Percentiles rank a stretch among this genome's conserved stretches.
phyloP scores from a whole-genome alignment of 2,329 filamentous ascomycete species.

The Diaporthe velutina region DNA sequence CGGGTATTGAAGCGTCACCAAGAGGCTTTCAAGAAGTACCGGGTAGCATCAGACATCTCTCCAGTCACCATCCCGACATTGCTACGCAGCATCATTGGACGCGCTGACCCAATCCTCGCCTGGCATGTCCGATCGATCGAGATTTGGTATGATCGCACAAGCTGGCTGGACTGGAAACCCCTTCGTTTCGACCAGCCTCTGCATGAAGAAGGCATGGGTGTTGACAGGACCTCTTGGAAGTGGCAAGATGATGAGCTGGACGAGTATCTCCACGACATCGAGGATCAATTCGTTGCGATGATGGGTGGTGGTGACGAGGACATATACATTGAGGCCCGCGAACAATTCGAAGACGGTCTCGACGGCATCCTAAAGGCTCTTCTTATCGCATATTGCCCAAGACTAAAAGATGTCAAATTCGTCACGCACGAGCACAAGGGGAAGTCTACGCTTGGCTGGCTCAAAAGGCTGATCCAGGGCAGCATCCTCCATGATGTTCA shows the following conservation, averaged over 20 bases:
- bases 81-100: neutral
- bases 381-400: constrained; percentile 1
- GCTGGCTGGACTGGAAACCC: neutral
- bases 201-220: neutral
- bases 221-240: neutral
- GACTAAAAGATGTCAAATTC: constrained; percentile 3
- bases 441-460: constrained; percentile 4
- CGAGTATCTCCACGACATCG: neutral
- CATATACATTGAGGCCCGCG: neutral
- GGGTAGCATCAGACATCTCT: neutral
- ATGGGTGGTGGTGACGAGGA: neutral
- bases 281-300: neutral
- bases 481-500: neutral
- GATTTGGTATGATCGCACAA: constrained; percentile 1
- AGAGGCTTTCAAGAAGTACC: neutral
- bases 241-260: neutral
- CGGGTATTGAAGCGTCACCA: neutral
- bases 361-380: constrained; percentile 1
- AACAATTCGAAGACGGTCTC: neutral
- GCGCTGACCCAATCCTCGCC: constrained; percentile 2
- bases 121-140: neutral
- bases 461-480: neutral
- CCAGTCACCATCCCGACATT: neutral
- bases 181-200: neutral
- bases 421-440: constrained; percentile 1